Percentiles rank a stretch among this genome's conserved stretches.
Conservation (phyloP, 768 basidiomycete species). For the Suillus americanus region DNA sequence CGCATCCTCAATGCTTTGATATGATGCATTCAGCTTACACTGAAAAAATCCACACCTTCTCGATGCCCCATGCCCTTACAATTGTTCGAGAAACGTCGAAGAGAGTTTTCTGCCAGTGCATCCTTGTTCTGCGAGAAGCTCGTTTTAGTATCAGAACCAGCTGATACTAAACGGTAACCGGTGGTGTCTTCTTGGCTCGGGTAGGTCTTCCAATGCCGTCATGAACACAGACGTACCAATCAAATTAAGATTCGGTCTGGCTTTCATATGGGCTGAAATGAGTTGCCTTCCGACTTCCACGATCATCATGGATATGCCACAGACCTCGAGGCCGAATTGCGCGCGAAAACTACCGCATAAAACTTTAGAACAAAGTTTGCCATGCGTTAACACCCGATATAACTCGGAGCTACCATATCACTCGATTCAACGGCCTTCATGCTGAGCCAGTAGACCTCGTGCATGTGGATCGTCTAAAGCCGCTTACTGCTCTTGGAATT, state of each 20-base stretch:
- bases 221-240: not conserved
- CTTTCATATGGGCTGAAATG: too few relatives aligned
- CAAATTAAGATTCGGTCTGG: not conserved
- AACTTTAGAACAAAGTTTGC: not conserved
- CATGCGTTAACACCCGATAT: too few relatives aligned
- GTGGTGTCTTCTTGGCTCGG: not conserved
- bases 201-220: not conserved
- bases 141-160: not conserved
- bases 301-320: not conserved
- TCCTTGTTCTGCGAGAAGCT: not conserved
- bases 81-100: not conserved
- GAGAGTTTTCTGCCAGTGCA: not conserved
- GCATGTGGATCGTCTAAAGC: not conserved
- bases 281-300: not conserved
- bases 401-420: too few relatives aligned
- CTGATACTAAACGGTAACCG: not conserved
- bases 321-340: not conserved
- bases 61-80: not conserved
- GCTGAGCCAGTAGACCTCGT: too few relatives aligned
- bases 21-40: not conserved
- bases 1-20: too few relatives aligned
- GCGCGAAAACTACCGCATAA: not conserved
- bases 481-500: not conserved
- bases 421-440: too few relatives aligned
- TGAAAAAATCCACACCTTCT: not conserved